Conservation (phyloP, 805 yeast species). For the Candida pseudoglaebosa region DNA sequence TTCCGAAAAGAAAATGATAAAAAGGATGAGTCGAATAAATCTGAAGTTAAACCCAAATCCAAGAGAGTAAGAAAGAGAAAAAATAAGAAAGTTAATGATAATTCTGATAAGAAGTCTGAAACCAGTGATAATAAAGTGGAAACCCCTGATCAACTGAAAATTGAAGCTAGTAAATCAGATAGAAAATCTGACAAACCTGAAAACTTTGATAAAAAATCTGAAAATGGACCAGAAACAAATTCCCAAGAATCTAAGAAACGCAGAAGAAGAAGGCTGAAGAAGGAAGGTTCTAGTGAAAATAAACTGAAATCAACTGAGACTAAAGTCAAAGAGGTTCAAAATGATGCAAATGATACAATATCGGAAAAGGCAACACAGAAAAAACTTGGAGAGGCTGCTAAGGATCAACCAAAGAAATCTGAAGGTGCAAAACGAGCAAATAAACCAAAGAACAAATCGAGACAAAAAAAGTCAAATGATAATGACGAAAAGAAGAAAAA, state of each 20-base stretch:
- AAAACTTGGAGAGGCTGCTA: neutral
- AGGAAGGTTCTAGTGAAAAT: neutral
- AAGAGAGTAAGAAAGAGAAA: neutral
- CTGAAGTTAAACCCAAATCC: neutral
- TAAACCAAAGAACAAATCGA: neutral
- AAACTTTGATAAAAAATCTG: neutral
- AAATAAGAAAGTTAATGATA: neutral
- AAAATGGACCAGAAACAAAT: no score
- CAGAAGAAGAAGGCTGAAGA: constrained; percentile 5
- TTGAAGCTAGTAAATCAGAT: neutral
- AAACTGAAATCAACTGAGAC: neutral
- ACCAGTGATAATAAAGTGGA: neutral
- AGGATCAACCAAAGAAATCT: neutral
- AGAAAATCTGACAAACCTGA: neutral
- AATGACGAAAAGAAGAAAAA: neutral
- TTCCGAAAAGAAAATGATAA: constrained; percentile 1
- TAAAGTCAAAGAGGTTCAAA: neutral
- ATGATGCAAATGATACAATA: neutral
- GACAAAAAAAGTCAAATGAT: neutral
- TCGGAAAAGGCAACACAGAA: neutral
- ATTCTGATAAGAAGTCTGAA: neutral
- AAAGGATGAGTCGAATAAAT: constrained; percentile 1
- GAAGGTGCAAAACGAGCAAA: neutral
- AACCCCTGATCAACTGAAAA: neutral
- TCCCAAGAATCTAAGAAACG: neutral